phyloP scores from a whole-genome alignment of 1,284 basidiomycete genomes.

The Agroathelia rolfsii region DNA sequence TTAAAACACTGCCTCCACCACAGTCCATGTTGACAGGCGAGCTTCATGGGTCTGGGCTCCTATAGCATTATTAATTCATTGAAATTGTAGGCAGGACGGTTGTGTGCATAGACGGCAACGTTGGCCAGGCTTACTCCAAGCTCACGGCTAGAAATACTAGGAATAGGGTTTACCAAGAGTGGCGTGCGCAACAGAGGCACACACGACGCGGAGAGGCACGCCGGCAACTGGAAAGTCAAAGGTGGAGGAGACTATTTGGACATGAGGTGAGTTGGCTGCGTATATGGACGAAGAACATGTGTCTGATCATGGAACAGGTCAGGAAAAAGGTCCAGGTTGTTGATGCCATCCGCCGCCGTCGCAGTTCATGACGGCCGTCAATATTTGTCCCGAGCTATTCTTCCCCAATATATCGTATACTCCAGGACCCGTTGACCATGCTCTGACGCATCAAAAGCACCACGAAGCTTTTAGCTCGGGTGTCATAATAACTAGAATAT shows the following conservation, averaged over 20 bases:
- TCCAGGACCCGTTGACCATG: conserved; percentile 23
- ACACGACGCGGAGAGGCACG: conserved; percentile 66
- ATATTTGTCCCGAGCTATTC: conserved; percentile 7
- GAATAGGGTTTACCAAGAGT: conserved; percentile 48
- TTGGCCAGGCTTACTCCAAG: conserved; percentile 32
- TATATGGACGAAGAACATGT: conserved; percentile 12
- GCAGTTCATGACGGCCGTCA: conserved; percentile 25
- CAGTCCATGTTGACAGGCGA: conserved; percentile 20
- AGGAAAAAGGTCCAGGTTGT: conserved; percentile 51
- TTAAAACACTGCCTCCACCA: conserved; percentile 16
- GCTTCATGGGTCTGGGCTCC: conserved; percentile 6
- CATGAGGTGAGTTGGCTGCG: conserved; percentile 42
- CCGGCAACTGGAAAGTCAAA: conserved; percentile 48
- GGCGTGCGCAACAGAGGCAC: conserved; percentile 45
- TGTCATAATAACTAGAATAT: conserved; percentile 3
- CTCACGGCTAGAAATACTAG: conserved; percentile 42
- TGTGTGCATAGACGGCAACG: conserved; percentile 20
- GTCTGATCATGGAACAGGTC: conserved; percentile 34
- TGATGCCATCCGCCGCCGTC: conserved; percentile 42
- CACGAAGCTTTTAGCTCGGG: conserved; percentile 17
- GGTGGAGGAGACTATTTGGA: conserved; percentile 61
- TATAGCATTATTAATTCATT: conserved; percentile 7
- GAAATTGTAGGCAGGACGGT: conserved; percentile 35
- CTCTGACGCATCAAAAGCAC: conserved; percentile 26
- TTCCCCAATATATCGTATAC: conserved; percentile 23